phyloP scores from a whole-genome alignment of 2,329 filamentous ascomycete species.

The Lasiodiplodia hormozganensis region DNA sequence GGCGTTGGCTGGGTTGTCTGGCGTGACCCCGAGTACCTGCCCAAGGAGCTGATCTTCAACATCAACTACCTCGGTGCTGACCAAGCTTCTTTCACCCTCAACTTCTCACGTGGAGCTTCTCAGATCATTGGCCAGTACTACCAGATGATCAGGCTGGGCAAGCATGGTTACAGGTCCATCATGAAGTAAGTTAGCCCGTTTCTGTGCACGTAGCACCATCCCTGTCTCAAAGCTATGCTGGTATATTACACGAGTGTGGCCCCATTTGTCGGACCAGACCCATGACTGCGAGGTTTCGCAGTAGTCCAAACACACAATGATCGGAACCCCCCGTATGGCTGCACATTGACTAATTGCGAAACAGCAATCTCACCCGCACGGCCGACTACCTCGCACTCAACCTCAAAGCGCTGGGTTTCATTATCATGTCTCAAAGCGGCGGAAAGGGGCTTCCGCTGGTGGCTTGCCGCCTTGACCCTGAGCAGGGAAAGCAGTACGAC shows the following conservation, averaged over 20 bases:
- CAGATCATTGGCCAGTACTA: conserved; percentile 98
- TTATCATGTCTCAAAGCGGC: conserved; percentile 82
- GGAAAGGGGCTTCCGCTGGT: conserved; percentile 87
- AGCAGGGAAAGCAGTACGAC: conserved; percentile 60
- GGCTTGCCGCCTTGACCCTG: conserved; percentile 77
- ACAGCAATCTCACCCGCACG: conserved; percentile 79
- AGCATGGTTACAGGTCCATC: conserved; percentile 88
- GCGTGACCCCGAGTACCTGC: conserved; percentile 82
- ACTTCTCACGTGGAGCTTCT: conserved; percentile 94
- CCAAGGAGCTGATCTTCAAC: conserved; percentile 95
- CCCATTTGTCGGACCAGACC: not conserved
- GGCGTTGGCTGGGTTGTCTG: conserved; percentile 95
- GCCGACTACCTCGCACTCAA: conserved; percentile 83
- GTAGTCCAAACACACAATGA: not conserved
- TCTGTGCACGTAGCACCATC: not conserved
- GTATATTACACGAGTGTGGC: not conserved
- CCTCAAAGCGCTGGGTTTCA: conserved; percentile 77
- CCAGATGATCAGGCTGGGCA: conserved; percentile 92
- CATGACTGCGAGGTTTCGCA: not conserved
- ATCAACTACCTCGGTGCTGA: conserved; percentile 98
- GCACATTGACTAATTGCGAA: not conserved
- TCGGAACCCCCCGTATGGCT: not conserved
- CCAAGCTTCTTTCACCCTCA: conserved; percentile 93
- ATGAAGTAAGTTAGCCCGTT: conserved; percentile 64
- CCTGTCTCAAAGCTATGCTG: not conserved